Conservation (phyloP, 768 basidiomycete genomes). For the Leccinum fibrillosum region DNA sequence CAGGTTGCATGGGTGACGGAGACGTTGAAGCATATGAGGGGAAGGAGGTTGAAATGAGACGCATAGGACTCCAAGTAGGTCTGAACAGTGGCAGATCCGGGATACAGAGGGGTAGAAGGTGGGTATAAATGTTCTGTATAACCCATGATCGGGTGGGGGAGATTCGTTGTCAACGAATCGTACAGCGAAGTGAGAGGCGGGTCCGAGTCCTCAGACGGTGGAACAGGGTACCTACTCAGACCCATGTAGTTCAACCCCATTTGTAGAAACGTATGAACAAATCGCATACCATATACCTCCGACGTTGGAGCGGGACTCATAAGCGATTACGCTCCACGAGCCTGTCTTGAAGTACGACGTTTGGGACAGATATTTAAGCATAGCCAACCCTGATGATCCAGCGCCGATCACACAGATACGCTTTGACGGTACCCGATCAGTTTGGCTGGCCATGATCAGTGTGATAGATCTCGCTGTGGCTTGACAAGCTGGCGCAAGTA, state of each 20-base stretch:
- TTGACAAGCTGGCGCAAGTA: background rate
- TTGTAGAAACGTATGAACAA: background rate
- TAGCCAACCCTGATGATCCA: constrained; percentile 71
- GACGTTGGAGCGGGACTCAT: constrained; percentile 60
- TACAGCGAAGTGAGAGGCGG: constrained; percentile 71
- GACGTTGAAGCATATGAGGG: constrained; percentile 63
- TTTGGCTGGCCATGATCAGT: constrained; percentile 4
- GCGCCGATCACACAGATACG: constrained; percentile 72
- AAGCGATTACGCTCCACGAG: constrained; percentile 58
- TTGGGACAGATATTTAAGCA: constrained; percentile 63
- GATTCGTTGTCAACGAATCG: constrained; percentile 77
- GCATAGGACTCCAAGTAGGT: constrained; percentile 72
- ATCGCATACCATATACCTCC: constrained; percentile 74
- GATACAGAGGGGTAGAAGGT: constrained; percentile 69
- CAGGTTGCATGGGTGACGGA: constrained; percentile 48
- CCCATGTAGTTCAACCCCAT: background rate
- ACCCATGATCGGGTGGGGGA: constrained; percentile 78
- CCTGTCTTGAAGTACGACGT: constrained; percentile 53
- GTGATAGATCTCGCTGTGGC: background rate
- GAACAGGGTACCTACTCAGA: constrained; percentile 51
- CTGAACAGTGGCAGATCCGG: constrained; percentile 55
- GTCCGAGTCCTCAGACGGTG: constrained; percentile 35
- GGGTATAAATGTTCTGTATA: constrained; percentile 64
- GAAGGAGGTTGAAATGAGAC: constrained; percentile 51
- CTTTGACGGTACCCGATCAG: constrained; percentile 18